Conservation (phyloP, 1,284 basidiomycete species). For the Xerocomus nothofagi region DNA sequence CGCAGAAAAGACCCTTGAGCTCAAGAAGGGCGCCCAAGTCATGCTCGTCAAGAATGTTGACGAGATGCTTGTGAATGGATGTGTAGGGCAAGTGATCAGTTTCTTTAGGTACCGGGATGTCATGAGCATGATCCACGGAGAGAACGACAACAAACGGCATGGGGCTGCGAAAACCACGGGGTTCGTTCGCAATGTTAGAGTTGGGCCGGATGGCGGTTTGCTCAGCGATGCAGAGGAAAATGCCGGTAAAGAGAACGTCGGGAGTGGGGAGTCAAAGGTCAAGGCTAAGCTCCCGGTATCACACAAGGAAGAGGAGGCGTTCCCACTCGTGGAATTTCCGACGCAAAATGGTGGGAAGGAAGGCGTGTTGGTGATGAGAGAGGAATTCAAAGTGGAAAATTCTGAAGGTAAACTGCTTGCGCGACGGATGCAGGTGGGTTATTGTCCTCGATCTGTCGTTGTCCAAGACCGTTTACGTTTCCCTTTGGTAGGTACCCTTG, state of each 20-base stretch:
- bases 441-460: background rate
- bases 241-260: conserved; percentile 25
- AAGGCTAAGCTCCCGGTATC: conserved; percentile 6
- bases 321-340: conserved; percentile 66
- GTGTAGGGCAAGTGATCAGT: conserved; percentile 63
- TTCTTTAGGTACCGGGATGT: conserved; percentile 40
- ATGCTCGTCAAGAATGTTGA: conserved; percentile 83
- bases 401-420: conserved; percentile 68
- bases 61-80: conserved; percentile 74
- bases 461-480: background rate
- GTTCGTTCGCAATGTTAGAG: conserved; percentile 26
- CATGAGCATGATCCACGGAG: conserved; percentile 16
- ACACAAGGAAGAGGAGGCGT: conserved; percentile 37
- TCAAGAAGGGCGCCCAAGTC: conserved; percentile 59
- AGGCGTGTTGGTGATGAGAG: conserved; percentile 55
- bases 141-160: conserved; percentile 22
- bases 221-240: background rate
- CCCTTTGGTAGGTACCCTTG: conserved; percentile 49
- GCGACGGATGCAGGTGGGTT: conserved; percentile 45
- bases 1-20: conserved; percentile 47
- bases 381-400: conserved; percentile 69
- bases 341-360: conserved; percentile 48
- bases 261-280: conserved; percentile 1
- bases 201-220: conserved; percentile 9
- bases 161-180: conserved; percentile 21